Evolutionary conservation across 1,139 yeast species (phyloP).

Genomic region (Yamadazyma aaseri): DNA sequence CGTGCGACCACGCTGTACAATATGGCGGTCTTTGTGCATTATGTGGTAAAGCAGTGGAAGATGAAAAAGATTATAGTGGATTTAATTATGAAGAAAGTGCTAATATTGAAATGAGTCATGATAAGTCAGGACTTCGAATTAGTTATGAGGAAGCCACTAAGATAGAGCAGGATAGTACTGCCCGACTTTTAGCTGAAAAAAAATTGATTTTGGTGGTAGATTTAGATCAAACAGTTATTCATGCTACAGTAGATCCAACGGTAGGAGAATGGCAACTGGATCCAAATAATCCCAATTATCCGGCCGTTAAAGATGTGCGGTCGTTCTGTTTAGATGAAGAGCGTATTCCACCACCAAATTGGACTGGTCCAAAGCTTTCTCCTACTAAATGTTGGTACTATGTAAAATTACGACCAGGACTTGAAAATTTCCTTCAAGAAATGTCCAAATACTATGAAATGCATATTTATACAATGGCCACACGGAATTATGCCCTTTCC

Average conservation of each 20-base stretch:
- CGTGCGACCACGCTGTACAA: conserved; percentile 93
- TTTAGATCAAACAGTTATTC: conserved; percentile 95
- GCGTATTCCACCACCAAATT: conserved; percentile 55
- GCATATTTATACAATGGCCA: conserved; percentile 99
- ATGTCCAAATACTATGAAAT: conserved; percentile 73
- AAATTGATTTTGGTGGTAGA: conserved; percentile 91
- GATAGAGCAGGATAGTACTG: conserved; percentile 68
- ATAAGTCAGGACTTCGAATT: conserved; percentile 80
- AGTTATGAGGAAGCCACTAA: conserved; percentile 83
- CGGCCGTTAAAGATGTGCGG: conserved; percentile 77
- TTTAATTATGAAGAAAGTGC: conserved; percentile 75
- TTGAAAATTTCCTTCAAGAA: conserved; percentile 64
- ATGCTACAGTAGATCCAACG: conserved; percentile 96
- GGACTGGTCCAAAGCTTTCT: conserved; percentile 57
- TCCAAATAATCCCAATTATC: conserved; percentile 79
- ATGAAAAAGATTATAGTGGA: conserved; percentile 76
- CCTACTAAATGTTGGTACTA: conserved; percentile 78
- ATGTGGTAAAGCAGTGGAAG: conserved; percentile 86
- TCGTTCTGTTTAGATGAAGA: conserved; percentile 79
- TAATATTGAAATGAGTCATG: conserved; percentile 87
- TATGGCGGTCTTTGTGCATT: conserved; percentile 94
- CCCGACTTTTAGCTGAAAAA: conserved; percentile 56
- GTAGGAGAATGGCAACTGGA: conserved; percentile 96
- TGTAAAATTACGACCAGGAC: conserved; percentile 89
- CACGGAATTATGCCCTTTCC: conserved; percentile 86